These are phyloP conservation scores for Aspergillus tanneri DNA, from an alignment of 2,329 filamentous ascomycete genomes.

Conservation along the genomic window DNA sequence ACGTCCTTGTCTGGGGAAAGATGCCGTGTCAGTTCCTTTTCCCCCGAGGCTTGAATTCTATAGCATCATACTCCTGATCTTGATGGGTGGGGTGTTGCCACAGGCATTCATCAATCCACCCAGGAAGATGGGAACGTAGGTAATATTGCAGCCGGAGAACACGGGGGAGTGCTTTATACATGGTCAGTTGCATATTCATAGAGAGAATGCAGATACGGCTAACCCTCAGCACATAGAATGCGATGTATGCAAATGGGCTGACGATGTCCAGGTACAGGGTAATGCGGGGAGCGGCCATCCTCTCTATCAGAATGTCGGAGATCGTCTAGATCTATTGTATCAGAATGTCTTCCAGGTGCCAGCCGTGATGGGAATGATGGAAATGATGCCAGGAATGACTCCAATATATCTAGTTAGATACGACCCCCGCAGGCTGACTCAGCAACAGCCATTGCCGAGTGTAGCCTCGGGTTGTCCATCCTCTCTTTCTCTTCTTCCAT, in stretches of 20 bases:
- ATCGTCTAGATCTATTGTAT: background rate
- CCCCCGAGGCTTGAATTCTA: background rate
- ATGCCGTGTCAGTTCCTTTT: background rate
- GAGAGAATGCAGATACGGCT: constrained; percentile 21
- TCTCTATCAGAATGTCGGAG: background rate
- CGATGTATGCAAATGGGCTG: constrained; percentile 61
- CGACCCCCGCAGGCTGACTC: too few relatives aligned
- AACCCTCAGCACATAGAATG: constrained; percentile 57
- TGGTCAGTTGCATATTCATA: constrained; percentile 1
- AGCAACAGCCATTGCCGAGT: too few relatives aligned
- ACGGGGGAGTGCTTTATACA: constrained; percentile 52
- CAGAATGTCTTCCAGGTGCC: too few relatives aligned
- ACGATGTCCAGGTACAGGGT: constrained; percentile 61
- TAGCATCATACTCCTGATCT: constrained; percentile 52
- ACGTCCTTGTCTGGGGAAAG: constrained; percentile 54
- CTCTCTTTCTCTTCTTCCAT: too few relatives aligned
- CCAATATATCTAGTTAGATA: too few relatives aligned
- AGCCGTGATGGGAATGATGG: too few relatives aligned
- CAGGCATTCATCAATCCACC: constrained; percentile 60
- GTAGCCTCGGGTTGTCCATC: too few relatives aligned
- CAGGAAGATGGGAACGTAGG: constrained; percentile 59
- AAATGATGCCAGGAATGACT: too few relatives aligned
- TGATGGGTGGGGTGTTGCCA: constrained; percentile 55
- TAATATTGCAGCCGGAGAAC: constrained; percentile 56
- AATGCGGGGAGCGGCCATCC: constrained; percentile 52